Conservation (phyloP, 805 yeast species). For the Candida tammaniensis region DNA sequence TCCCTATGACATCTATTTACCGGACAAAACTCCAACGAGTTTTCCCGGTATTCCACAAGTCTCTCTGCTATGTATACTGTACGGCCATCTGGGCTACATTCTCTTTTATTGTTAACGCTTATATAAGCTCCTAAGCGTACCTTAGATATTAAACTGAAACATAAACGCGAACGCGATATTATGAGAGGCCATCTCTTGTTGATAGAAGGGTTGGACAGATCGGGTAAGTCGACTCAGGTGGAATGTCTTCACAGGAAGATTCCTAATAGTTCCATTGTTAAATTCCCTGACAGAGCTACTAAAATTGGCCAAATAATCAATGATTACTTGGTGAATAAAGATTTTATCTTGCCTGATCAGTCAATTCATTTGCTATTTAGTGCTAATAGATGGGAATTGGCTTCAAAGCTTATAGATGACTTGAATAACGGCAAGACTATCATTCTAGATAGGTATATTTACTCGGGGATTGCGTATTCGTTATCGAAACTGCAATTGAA, state of each 20-base stretch:
- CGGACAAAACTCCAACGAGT: no score
- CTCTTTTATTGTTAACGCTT: no score
- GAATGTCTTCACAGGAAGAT: conserved; percentile 28
- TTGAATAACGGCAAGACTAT: conserved; percentile 56
- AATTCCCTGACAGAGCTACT: conserved; percentile 88
- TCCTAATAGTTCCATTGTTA: conserved; percentile 42
- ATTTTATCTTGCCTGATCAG: conserved; percentile 61
- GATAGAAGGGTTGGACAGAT: conserved; percentile 90
- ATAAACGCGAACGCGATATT: conserved; percentile 8
- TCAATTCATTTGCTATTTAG: conserved; percentile 84
- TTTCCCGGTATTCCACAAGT: no score
- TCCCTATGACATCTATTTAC: conserved; percentile 37
- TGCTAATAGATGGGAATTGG: conserved; percentile 93
- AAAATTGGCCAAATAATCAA: conserved; percentile 78
- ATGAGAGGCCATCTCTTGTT: conserved; percentile 72
- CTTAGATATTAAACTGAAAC: no score
- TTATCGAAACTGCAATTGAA: conserved; percentile 60
- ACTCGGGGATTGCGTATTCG: conserved; percentile 91
- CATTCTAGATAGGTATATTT: conserved; percentile 82
- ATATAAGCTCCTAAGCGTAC: no score
- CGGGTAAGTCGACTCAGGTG: conserved; percentile 90
- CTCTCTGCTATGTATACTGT: no score
- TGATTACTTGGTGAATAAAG: conserved; percentile 56
- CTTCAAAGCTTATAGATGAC: conserved; percentile 40
- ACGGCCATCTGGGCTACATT: no score